phyloP scores from a whole-genome alignment of 2,329 filamentous ascomycete species.

The Monilinia fructigena region DNA sequence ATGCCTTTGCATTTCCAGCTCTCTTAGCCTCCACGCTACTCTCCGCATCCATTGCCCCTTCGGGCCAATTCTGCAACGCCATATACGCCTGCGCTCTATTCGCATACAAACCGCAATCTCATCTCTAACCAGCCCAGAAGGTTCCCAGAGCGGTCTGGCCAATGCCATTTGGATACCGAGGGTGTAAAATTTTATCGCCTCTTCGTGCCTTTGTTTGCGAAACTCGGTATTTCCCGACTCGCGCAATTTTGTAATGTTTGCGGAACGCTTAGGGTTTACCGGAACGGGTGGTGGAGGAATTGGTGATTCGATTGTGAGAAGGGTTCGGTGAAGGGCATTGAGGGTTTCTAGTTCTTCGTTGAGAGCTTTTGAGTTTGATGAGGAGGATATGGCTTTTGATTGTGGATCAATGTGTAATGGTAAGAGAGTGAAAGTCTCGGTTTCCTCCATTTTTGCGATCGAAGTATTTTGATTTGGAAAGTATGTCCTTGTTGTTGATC shows the following conservation, averaged over 20 bases:
- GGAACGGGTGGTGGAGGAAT: conserved; percentile 83
- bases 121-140: conserved; percentile 76
- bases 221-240: conserved; percentile 82
- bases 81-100: conserved; percentile 92
- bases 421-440: conserved; percentile 76
- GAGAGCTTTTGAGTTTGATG: conserved; percentile 51
- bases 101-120: conserved; percentile 76
- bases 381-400: conserved; percentile 68
- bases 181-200: conserved; percentile 78
- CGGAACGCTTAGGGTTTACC: conserved; percentile 87
- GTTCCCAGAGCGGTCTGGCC: conserved; percentile 82
- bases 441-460: conserved; percentile 50
- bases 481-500: not conserved
- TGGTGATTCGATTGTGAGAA: conserved; percentile 64
- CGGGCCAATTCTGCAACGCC: conserved; percentile 76
- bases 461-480: not conserved
- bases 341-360: conserved; percentile 67
- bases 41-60: conserved; percentile 84
- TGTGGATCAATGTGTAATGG: conserved; percentile 78
- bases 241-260: conserved; percentile 85
- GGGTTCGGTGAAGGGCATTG: conserved; percentile 73
- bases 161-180: conserved; percentile 90
- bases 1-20: conserved; percentile 87
- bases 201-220: conserved; percentile 71
- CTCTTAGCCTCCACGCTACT: conserved; percentile 84